Evolutionary conservation across 2,329 filamentous ascomycete genomes (phyloP).

Genomic region (Trichoderma harzianum): DNA sequence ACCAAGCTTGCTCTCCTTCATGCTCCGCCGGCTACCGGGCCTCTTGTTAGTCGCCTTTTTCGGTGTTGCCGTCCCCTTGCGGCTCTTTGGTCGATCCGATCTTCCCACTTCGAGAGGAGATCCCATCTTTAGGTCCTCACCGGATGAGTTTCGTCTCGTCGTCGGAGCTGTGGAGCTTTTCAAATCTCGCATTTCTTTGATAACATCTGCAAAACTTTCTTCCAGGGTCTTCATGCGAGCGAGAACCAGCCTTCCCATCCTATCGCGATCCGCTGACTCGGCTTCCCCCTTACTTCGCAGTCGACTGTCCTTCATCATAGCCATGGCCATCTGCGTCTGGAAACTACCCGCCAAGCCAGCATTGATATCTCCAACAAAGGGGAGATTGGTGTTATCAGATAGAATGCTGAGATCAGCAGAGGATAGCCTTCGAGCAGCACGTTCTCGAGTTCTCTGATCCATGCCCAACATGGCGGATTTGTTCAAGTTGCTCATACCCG

Average conservation of each 20-base stretch:
- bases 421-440: conserved; percentile 46
- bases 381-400: conserved; percentile 62
- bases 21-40: conserved; percentile 41
- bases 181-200: conserved; percentile 70
- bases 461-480: conserved; percentile 50
- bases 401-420: conserved; percentile 71
- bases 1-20: conserved; percentile 38
- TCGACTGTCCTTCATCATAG: conserved; percentile 56
- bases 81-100: conserved; percentile 29
- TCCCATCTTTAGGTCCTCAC: conserved; percentile 35
- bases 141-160: conserved; percentile 51
- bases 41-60: conserved; percentile 30
- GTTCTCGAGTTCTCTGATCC: conserved; percentile 42
- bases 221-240: conserved; percentile 91
- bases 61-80: conserved; percentile 28
- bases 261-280: conserved; percentile 52
- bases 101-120: conserved; percentile 36
- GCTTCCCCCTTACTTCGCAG: conserved; percentile 43
- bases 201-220: conserved; percentile 84
- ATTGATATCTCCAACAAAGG: conserved; percentile 55
- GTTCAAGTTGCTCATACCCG: conserved; percentile 35
- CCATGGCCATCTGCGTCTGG: conserved; percentile 75
- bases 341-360: conserved; percentile 71
- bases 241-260: conserved; percentile 77
- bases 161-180: conserved; percentile 47